These are phyloP conservation scores for Geranium incanum DNA, from an alignment of 441 rosid genomes.

Conservation along the genomic window DNA sequence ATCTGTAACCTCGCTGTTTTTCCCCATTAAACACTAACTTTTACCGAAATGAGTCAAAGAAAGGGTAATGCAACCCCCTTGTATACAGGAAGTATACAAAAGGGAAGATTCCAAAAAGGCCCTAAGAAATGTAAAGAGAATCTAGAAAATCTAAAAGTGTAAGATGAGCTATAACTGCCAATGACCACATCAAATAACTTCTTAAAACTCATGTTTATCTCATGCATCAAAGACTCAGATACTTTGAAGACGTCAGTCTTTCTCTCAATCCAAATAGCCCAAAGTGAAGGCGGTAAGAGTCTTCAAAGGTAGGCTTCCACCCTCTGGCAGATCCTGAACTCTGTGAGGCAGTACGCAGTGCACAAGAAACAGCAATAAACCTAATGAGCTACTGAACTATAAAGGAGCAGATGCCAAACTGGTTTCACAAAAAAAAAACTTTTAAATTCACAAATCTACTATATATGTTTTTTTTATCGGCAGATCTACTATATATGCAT, in stretches of 20 bases:
- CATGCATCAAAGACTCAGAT: background rate
- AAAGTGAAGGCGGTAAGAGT: background rate
- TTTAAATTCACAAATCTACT: no score
- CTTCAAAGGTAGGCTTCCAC: background rate
- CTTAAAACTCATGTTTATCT: background rate
- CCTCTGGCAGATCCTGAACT: constrained; percentile 2
- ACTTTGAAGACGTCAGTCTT: background rate
- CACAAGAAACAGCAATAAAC: background rate
- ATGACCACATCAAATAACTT: background rate
- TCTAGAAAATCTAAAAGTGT: constrained; percentile 1
- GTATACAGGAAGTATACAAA: background rate
- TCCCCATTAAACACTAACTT: background rate
- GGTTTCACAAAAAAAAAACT: background rate
- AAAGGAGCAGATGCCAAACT: background rate
- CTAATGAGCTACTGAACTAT: constrained; percentile 1
- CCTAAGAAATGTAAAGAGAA: background rate
- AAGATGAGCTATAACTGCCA: background rate
- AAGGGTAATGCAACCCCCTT: background rate
- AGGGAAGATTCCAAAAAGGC: background rate
- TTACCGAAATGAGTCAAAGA: background rate
- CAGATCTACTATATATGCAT: no score
- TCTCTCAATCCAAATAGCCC: background rate
- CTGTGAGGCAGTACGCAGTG: background rate
- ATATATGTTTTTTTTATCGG: no score
- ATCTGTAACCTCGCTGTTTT: background rate